These are phyloP conservation scores for Exutisphaerella laricina DNA, from an alignment of 2,329 filamentous ascomycete species.

Conservation along the genomic window DNA sequence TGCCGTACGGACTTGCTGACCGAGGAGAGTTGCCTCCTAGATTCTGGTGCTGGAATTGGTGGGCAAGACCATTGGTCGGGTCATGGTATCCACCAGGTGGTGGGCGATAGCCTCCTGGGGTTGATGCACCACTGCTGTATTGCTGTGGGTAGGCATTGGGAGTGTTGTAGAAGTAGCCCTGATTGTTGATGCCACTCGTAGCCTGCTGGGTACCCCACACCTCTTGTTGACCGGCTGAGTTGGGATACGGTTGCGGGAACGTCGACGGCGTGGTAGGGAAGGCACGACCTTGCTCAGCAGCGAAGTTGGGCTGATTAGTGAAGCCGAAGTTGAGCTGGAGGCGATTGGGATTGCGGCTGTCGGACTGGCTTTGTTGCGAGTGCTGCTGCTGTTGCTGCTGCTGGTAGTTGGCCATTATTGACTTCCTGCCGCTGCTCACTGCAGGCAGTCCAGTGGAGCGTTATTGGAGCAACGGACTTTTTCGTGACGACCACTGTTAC, in stretches of 20 bases:
- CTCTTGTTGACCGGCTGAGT: conserved; percentile 56
- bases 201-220: conserved; percentile 49
- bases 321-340: conserved; percentile 51
- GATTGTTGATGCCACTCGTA: conserved; percentile 38
- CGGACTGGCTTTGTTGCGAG: conserved; percentile 23
- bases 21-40: conserved; percentile 63
- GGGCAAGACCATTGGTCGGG: conserved; percentile 81
- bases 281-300: conserved; percentile 41
- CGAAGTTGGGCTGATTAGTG: conserved; percentile 40
- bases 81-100: conserved; percentile 63
- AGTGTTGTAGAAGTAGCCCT: conserved; percentile 48
- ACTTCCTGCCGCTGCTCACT: not conserved
- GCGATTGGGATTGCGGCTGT: conserved; percentile 38
- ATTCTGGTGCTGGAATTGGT: conserved; percentile 97
- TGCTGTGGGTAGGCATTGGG: conserved; percentile 45
- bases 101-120: conserved; percentile 50
- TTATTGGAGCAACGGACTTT: too few species aligned
- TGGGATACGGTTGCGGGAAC: conserved; percentile 79
- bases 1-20: conserved; percentile 60
- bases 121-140: conserved; percentile 36
- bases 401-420: conserved; percentile 19
- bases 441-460: conserved; percentile 2
- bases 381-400: conserved; percentile 13
- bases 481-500: too few species aligned
- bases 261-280: conserved; percentile 77